Evolutionary conservation across 2,329 filamentous ascomycete species (phyloP), one percentile per base, ranked within the genome.

Genomic region (Colletotrichum navitas): DNA sequence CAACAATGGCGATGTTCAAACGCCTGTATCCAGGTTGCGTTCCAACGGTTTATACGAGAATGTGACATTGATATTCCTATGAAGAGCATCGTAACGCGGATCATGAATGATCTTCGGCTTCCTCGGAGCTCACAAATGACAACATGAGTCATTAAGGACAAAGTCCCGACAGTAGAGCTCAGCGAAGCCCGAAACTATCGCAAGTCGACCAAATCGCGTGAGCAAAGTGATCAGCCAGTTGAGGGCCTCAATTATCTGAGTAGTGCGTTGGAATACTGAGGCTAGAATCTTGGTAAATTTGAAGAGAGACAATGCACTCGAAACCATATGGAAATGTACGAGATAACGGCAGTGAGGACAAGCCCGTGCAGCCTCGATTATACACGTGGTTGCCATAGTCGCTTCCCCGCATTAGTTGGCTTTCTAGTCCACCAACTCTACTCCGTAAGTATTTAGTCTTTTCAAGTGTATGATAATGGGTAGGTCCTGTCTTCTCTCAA

Each of bases 391-490:
- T 18, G 49, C 1, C 24, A 16, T 16, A 32, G 26, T 32, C 12
- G 12, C 16, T 18, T 45, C 26, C 16, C 26, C 49, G 10, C 24
- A n/a, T 12, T 18, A 16, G 16, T 21, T n/a, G 18, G 29, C 32
- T 12, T 10, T 6, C 24, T 12, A 21, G 8, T 5, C 2, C 16
- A n/a, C n/a, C n/a, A n/a, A n/a, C n/a, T 29, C 4, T 4, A 29
- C 29, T 10, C 10, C n/a, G 36, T 8, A 29, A 56, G 18, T 21
- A 10, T 18, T 24, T 47, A 39, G 49, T 21, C 41, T 8, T 36
- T 67, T 41, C 26, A 63, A 26, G 43, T 36, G 59, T 65, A 32
- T 21, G 64, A 52, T 24, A 16, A 14, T 14, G 36, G 64, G 14
- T 18, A 24, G 39, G 29, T 8, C n/a, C 18, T 16, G 32, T 39